These are phyloP conservation scores for Aspergillus brasiliensis DNA, from an alignment of 2,329 filamentous ascomycete species.

Conservation along the genomic window DNA sequence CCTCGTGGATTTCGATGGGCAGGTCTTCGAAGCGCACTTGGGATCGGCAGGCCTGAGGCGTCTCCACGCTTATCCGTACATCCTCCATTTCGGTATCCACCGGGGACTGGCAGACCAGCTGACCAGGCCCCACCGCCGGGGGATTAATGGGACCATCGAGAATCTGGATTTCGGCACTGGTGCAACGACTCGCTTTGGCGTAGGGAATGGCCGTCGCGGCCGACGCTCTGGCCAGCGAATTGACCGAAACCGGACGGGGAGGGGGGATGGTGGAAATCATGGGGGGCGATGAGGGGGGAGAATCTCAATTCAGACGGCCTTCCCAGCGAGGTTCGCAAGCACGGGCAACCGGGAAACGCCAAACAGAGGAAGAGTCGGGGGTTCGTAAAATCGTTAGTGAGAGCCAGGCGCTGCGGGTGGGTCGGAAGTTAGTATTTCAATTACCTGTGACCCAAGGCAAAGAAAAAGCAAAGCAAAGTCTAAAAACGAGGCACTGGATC, in stretches of 20 bases:
- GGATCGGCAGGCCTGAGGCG: slow-evolving; percentile 17
- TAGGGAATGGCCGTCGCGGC: slow-evolving; percentile 23
- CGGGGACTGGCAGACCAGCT: slow-evolving; percentile 23
- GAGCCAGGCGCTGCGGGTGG: slow-evolving; percentile 5
- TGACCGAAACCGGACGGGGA: slow-evolving; percentile 36
- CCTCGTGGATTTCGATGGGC: slow-evolving; percentile 71
- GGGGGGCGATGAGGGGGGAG: slow-evolving; percentile 17
- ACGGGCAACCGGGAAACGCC: slow-evolving; percentile 13
- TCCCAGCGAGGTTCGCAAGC: slow-evolving; percentile 4
- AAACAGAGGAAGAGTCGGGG: slow-evolving; percentile 10
- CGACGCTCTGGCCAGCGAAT: slow-evolving; percentile 31
- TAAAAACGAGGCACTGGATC: background rate
- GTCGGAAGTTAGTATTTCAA: slow-evolving; percentile 4
- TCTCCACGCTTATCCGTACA: slow-evolving; percentile 18
- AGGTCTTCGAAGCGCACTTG: slow-evolving; percentile 46
- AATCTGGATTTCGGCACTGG: slow-evolving; percentile 28
- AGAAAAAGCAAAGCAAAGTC: slow-evolving; percentile 7
- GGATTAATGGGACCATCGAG: slow-evolving; percentile 26
- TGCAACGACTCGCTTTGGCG: slow-evolving; percentile 29
- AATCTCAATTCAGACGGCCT: slow-evolving; percentile 19
- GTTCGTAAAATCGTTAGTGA: slow-evolving; percentile 21
- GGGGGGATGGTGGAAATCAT: slow-evolving; percentile 37
- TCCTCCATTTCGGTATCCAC: slow-evolving; percentile 32
- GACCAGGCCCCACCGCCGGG: slow-evolving; percentile 22
- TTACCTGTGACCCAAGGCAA: slow-evolving; percentile 3